These are phyloP conservation scores for Tetragonia tetragonoides DNA, from an alignment of 148 eudicot species.

Conservation along the genomic window DNA sequence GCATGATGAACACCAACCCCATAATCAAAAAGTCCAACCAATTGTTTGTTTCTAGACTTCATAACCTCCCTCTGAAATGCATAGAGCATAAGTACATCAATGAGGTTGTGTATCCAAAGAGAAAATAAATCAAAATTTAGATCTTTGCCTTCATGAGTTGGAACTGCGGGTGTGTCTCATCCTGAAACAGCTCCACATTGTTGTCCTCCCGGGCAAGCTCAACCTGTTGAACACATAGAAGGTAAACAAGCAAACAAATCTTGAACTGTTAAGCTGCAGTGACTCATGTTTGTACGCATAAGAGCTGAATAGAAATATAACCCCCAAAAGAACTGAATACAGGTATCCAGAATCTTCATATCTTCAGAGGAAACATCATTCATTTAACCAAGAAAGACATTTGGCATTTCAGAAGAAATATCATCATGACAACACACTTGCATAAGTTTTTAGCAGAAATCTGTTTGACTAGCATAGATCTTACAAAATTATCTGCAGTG, in stretches of 20 bases:
- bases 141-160: slow-evolving; percentile 66
- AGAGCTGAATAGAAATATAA: background rate
- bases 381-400: background rate
- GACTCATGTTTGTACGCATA: background rate
- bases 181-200: slow-evolving; percentile 67
- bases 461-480: background rate
- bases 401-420: background rate
- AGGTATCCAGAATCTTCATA: background rate
- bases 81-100: slow-evolving; percentile 23
- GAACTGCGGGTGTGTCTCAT: slow-evolving; percentile 76
- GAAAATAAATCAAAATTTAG: slow-evolving; percentile 10
- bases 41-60: slow-evolving; percentile 89
- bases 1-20: slow-evolving; percentile 99
- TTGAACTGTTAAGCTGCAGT: slow-evolving; percentile 1
- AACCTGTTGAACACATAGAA: slow-evolving; percentile 39
- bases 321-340: background rate
- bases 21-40: slow-evolving; percentile 82
- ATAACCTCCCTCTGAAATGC: slow-evolving; percentile 70
- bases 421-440: slow-evolving; percentile 1
- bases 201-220: slow-evolving; percentile 71
- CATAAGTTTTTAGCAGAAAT: background rate
- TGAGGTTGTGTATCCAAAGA: slow-evolving; percentile 10
- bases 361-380: background rate
- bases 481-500: background rate
- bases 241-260: slow-evolving; percentile 17